These are phyloP conservation scores for Camellia japonica DNA, from an alignment of 148 eudicot species.

Conservation along the genomic window DNA sequence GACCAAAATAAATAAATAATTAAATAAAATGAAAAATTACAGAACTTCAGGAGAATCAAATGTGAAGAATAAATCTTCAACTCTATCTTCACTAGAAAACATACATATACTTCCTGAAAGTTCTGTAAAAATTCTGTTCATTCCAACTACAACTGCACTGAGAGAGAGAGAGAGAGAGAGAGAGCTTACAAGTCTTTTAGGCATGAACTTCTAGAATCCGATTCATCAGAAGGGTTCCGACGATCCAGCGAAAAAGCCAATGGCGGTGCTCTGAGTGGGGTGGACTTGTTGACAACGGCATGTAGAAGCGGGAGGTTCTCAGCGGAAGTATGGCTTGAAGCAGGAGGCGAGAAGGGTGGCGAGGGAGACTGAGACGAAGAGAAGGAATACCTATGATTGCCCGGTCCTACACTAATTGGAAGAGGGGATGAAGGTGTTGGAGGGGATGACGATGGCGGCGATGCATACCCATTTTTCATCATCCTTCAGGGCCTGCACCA, in stretches of 20 bases:
- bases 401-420: constrained; percentile 44
- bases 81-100: neutral
- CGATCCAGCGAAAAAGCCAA: constrained; percentile 25
- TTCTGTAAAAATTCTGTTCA: too few relatives aligned
- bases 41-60: too few relatives aligned
- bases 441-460: constrained; percentile 38
- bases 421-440: constrained; percentile 40
- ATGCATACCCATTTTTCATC: constrained; percentile 24
- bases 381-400: constrained; percentile 22
- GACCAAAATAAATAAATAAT: too few relatives aligned
- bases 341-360: constrained; percentile 27
- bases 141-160: too few relatives aligned
- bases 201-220: constrained; percentile 18
- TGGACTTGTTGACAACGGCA: neutral
- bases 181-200: constrained; percentile 27
- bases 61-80: neutral
- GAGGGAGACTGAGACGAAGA: constrained; percentile 37
- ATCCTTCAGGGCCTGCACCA: neutral
- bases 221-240: neutral
- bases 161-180: constrained; percentile 6
- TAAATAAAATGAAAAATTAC: too few relatives aligned
- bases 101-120: neutral
- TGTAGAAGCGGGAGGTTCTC: constrained; percentile 23
- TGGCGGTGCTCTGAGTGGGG: neutral
- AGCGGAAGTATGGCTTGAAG: constrained; percentile 26